Evolutionary conservation across 768 basidiomycete species (phyloP).

Genomic region (Mycena haematopus): DNA sequence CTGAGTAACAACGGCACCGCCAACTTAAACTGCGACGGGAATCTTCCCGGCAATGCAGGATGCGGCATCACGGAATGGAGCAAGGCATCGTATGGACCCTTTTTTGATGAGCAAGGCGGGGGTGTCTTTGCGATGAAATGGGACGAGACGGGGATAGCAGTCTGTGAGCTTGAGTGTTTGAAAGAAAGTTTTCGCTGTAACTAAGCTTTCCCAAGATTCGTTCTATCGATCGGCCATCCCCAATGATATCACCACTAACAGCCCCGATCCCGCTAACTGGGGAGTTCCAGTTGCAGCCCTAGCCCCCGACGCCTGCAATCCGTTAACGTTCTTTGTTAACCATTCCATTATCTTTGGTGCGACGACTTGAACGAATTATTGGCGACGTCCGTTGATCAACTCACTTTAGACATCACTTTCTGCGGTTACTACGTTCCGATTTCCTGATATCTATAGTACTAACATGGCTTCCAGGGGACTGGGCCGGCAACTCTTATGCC

Average conservation of each 20-base stretch:
- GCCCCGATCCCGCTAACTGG: constrained; percentile 73
- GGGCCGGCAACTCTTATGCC: constrained; percentile 84
- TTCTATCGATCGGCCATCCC: constrained; percentile 84
- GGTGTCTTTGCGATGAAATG: constrained; percentile 92
- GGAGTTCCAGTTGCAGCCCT: constrained; percentile 70
- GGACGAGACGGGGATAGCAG: constrained; percentile 77
- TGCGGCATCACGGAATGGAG: constrained; percentile 85
- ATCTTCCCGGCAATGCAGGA: constrained; percentile 65
- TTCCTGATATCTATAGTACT: neutral
- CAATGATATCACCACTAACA: constrained; percentile 63
- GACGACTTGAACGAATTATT: constrained; percentile 37
- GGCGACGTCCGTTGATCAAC: neutral
- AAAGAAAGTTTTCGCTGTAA: constrained; percentile 5
- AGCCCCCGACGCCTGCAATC: constrained; percentile 59
- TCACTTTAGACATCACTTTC: constrained; percentile 73
- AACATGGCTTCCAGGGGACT: constrained; percentile 59
- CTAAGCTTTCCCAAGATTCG: constrained; percentile 57
- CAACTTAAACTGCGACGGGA: constrained; percentile 62
- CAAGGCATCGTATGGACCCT: constrained; percentile 81
- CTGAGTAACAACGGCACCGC: constrained; percentile 58
- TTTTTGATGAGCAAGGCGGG: constrained; percentile 80
- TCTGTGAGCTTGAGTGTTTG: constrained; percentile 59
- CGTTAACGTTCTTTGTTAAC: constrained; percentile 63
- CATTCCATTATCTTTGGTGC: constrained; percentile 80
- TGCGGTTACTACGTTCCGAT: constrained; percentile 56